phyloP scores from a whole-genome alignment of 1,139 yeast species.

The Casaregolazyma lundiana region DNA sequence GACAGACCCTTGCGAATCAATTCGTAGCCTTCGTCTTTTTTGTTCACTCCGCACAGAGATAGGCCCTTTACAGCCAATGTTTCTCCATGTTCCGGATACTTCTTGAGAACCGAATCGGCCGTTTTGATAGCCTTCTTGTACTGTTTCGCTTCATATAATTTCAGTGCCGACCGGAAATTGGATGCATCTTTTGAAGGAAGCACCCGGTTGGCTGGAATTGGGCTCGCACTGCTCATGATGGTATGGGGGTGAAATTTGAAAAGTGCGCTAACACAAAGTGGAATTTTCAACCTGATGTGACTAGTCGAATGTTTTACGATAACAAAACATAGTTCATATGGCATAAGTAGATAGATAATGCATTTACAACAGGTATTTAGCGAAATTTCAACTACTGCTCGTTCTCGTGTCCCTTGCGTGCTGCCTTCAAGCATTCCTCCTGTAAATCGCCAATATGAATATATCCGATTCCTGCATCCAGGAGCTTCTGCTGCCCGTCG shows the following conservation, averaged over 20 bases:
- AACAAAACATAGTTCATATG: not conserved
- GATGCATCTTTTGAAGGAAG: slow-evolving; percentile 53
- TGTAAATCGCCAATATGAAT: slow-evolving; percentile 82
- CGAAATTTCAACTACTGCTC: not conserved
- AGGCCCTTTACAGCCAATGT: slow-evolving; percentile 84
- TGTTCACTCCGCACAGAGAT: slow-evolving; percentile 50
- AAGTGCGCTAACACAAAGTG: not conserved
- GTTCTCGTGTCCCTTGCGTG: slow-evolving; percentile 61
- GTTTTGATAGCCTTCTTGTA: slow-evolving; percentile 80
- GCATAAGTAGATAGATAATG: not conserved
- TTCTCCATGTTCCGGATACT: slow-evolving; percentile 71
- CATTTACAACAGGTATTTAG: not conserved
- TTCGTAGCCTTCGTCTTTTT: slow-evolving; percentile 57
- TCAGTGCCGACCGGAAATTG: slow-evolving; percentile 75
- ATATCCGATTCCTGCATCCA: slow-evolving; percentile 58
- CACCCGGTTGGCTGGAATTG: slow-evolving; percentile 24
- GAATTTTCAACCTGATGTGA: not conserved
- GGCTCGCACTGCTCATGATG: slow-evolving; percentile 10
- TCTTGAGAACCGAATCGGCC: slow-evolving; percentile 72
- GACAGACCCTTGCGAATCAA: slow-evolving; percentile 58
- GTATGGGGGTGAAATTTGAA: slow-evolving; percentile 1
- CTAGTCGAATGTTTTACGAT: not conserved
- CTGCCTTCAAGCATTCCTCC: slow-evolving; percentile 64
- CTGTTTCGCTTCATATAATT: slow-evolving; percentile 76
- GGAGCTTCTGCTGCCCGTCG: slow-evolving; percentile 53